Conservation (phyloP, 2,329 filamentous ascomycete genomes). For the Sporothrix euskadiensis region DNA sequence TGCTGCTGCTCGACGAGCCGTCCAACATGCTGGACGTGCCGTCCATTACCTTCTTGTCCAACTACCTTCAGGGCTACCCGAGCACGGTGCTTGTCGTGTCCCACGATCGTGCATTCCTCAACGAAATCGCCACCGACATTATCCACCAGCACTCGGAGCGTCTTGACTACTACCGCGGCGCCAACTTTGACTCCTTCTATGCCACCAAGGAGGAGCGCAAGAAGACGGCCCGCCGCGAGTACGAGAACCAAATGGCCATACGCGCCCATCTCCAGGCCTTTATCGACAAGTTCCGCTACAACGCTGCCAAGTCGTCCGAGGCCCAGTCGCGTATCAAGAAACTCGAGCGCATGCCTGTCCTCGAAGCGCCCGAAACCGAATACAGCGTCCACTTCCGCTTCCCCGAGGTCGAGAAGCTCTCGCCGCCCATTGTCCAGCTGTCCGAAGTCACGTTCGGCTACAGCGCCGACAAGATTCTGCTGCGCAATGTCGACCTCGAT, state of each 20-base stretch:
- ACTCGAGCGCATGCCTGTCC: constrained; percentile 90
- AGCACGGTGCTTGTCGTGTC: constrained; percentile 95
- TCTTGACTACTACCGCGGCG: constrained; percentile 96
- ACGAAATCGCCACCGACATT: constrained; percentile 98
- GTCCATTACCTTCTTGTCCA: constrained; percentile 97
- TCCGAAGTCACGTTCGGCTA: constrained; percentile 89
- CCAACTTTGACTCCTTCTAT: constrained; percentile 97
- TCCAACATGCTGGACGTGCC: constrained; percentile 99
- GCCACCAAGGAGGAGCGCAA: constrained; percentile 94
- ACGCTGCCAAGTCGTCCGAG: constrained; percentile 97
- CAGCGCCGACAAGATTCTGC: constrained; percentile 71
- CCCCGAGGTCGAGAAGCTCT: constrained; percentile 95
- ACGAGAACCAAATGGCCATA: constrained; percentile 96
- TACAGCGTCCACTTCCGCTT: constrained; percentile 98
- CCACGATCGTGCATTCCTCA: constrained; percentile 98
- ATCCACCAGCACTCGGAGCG: constrained; percentile 97
- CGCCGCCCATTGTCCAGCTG: constrained; percentile 98
- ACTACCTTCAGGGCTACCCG: constrained; percentile 90
- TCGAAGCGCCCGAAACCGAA: constrained; percentile 86
- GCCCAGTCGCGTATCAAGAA: constrained; percentile 99
- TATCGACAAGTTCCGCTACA: constrained; percentile 99
- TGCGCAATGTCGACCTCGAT: constrained; percentile 87
- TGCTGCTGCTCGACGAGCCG: constrained; percentile 95
- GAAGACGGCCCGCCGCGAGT: constrained; percentile 95
- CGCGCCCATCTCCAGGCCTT: constrained; percentile 93